Evolutionary conservation across 768 basidiomycete genomes (phyloP), one percentile per base, ranked within the genome.

Genomic region (Hydnum rufescens): DNA sequence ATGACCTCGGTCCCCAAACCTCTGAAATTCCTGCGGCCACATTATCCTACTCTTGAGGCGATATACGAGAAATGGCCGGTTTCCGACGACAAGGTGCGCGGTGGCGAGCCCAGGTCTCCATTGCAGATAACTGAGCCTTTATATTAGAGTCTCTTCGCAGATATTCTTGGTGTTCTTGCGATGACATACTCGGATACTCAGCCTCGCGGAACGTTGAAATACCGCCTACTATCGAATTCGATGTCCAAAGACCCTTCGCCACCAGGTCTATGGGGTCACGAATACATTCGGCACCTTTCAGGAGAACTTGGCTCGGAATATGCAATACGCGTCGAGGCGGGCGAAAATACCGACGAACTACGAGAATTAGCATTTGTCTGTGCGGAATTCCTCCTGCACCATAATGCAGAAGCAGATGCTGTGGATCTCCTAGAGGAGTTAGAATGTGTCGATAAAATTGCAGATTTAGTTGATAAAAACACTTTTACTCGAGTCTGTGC

Each of bases 1-100:
- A 97, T 99, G 93, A 99, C 95, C 6, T 92, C 89, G 23, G 93
- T 99, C 5, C 95, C 95, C 1, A 97, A 99, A 70, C 95, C 95
- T 28, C 74, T 99, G 54, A 99, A 99, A 68, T 99, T 99, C 67
- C 74, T 99, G 29, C 81, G 90, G 53, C 92, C 90, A 31, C 82
- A 89, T 63, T 99, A 93, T 64, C 84, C 82, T 47, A 80, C 77
- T 54, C 74, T 93, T 39, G 83, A 90, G 64, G 71, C 71, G 23
- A 68, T 96, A 26, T 92, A 90, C 64, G 80, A 86, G 54, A 71
- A 78, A 34, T 87, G 90, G 81, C 64, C 77, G 2, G 61, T 73
- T 23, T 90, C 86, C 36, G 77, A 80, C 58, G 74, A 85, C 70
- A 83, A 82, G 73, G 80, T 84, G 61, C 31, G 52, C 26, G n/a